A percentile compares a stretch with the other conserved stretches of the same genome.
These are phyloP conservation scores for Chrysanthemum makinoi DNA, from an alignment of 129 eudicot genomes.

Conservation along the genomic window DNA sequence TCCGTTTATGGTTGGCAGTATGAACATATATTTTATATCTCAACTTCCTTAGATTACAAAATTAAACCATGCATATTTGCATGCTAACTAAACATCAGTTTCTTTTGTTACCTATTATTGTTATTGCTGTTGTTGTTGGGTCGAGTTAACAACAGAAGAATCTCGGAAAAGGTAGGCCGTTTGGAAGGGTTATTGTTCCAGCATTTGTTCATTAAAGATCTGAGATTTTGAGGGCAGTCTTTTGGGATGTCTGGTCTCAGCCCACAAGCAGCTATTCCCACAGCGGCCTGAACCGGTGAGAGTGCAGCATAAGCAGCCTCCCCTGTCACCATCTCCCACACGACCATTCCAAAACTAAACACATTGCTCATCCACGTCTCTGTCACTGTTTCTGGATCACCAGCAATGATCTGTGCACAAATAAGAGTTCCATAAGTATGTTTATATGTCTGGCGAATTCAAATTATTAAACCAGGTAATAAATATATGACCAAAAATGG, in stretches of 20 bases:
- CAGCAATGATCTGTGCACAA: conserved; percentile 75
- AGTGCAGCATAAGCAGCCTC: conserved; percentile 88
- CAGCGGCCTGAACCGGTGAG: conserved; percentile 99
- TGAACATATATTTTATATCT: conserved; percentile 22
- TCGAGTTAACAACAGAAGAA: conserved; percentile 46
- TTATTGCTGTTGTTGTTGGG: conserved; percentile 36
- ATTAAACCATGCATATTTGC: conserved; percentile 21
- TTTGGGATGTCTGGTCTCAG: conserved; percentile 97
- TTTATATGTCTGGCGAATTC: neutral
- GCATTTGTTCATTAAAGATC: conserved; percentile 72
- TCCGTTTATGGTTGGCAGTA: neutral
- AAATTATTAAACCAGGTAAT: too few species aligned
- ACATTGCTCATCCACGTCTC: conserved; percentile 99
- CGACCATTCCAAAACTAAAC: conserved; percentile 87
- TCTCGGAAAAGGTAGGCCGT: conserved; percentile 82
- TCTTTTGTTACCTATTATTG: conserved; percentile 22
- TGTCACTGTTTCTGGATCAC: conserved; percentile 90
- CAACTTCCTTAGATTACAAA: conserved; percentile 23
- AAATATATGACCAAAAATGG: too few species aligned
- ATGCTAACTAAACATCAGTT: conserved; percentile 31
- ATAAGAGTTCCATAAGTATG: neutral
- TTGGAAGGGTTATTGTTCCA: conserved; percentile 85
- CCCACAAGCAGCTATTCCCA: conserved; percentile 98
- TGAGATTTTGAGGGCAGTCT: conserved; percentile 72
- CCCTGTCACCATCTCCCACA: conserved; percentile 96